Percentiles rank a stretch among this genome's conserved stretches.
phyloP scores from a whole-genome alignment of 306 rosid species.

The Mucuna pruriens region DNA sequence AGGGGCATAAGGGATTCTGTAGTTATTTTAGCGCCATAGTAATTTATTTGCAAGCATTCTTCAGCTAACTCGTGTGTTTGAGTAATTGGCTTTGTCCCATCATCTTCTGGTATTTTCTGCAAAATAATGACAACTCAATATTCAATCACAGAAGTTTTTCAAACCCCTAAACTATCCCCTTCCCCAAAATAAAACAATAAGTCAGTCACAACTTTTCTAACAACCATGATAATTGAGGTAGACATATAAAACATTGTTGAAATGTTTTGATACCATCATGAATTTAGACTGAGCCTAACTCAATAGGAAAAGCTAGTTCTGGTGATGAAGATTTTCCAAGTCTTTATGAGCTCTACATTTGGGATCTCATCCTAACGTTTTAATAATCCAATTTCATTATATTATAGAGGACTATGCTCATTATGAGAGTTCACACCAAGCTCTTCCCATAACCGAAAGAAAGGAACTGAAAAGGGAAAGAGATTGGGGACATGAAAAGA shows the following conservation, averaged over 20 bases:
- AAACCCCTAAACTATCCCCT: background rate
- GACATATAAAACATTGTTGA: background rate
- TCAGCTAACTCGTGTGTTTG: conserved; percentile 47
- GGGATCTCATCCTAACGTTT: background rate
- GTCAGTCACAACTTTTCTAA: too few species aligned
- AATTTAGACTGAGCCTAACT: background rate
- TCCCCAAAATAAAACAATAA: too few species aligned
- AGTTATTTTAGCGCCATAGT: conserved; percentile 38
- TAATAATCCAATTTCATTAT: background rate
- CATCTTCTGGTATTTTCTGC: conserved; percentile 31
- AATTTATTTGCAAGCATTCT: conserved; percentile 56
- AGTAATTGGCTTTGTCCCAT: background rate
- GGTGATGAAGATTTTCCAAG: background rate
- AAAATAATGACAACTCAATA: conserved; percentile 4
- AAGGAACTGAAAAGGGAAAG: background rate
- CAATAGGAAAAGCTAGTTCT: too few species aligned
- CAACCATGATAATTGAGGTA: background rate
- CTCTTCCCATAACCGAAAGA: background rate
- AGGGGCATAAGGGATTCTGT: conserved; percentile 40
- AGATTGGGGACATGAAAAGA: background rate
- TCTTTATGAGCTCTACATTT: background rate
- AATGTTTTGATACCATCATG: too few species aligned
- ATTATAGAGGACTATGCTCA: background rate
- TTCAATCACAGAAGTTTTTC: background rate
- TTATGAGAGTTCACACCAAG: background rate